phyloP scores from a whole-genome alignment of 495 filamentous ascomycete species.

The Xylaria bambusicola region DNA sequence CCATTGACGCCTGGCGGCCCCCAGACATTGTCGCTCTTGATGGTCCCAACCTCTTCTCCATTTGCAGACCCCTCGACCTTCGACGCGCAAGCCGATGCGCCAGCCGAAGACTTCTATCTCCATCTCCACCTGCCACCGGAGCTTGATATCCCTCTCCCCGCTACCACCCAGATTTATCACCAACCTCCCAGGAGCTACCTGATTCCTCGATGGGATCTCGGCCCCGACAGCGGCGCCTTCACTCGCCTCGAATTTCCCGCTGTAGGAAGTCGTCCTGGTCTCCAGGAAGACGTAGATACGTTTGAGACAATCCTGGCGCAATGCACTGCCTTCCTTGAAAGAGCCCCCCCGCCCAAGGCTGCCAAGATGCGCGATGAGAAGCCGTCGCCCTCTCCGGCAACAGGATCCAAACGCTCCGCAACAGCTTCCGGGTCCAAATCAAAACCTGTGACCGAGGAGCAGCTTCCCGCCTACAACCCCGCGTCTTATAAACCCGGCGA shows the following conservation, averaged over 20 bases:
- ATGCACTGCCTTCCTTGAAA: constrained; percentile 90
- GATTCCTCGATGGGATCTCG: constrained; percentile 90
- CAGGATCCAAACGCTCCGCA: constrained; percentile 42
- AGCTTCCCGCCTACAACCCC: constrained; percentile 72
- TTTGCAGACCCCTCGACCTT: constrained; percentile 63
- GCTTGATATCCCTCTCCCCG: constrained; percentile 84
- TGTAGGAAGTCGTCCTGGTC: constrained; percentile 65
- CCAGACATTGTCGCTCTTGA: constrained; percentile 85
- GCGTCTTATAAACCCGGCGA: constrained; percentile 76
- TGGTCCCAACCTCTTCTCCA: constrained; percentile 83
- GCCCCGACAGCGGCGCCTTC: constrained; percentile 83
- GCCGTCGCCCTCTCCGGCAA: constrained; percentile 41
- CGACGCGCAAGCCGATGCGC: constrained; percentile 55
- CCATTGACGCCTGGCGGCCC: constrained; percentile 80
- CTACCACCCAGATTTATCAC: constrained; percentile 93
- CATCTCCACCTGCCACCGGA: constrained; percentile 93
- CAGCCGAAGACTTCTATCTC: constrained; percentile 92
- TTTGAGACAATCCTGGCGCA: constrained; percentile 96
- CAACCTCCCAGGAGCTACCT: constrained; percentile 87
- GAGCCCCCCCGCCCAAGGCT: constrained; percentile 60
- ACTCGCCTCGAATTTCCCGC: constrained; percentile 85
- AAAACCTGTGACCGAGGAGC: constrained; percentile 40
- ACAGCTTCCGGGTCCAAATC: constrained; percentile 41
- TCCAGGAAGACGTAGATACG: constrained; percentile 91
- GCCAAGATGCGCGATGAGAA: constrained; percentile 55